Base-by-base conservation (phyloP, 306 rosid genomes). In the Alnus rubra region DNA sequence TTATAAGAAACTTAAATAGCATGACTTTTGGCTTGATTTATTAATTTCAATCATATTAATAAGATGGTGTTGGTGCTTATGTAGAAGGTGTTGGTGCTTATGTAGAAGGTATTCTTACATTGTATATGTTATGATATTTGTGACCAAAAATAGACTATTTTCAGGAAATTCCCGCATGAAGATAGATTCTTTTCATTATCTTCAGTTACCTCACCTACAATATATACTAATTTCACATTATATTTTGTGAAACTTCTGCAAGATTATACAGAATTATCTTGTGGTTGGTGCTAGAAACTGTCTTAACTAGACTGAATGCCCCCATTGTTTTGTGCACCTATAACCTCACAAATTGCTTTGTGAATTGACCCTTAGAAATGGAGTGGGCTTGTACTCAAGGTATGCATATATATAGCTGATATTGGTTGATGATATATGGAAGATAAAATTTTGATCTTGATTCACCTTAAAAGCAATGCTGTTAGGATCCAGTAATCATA, bases 191-290 rank as follows among this genome's bases (percentile, higher is more conserved):
- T 56, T 31, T 56, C 63, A 0, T 19, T 56, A 31, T 56, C 63
- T 56, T 56, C 63, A 56, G 63, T 56, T 56, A 56, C 63, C 28
- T 56, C 63, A 18, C 63, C 63, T 13, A 18, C 63, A 56, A 31
- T 56, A 56, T 56, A 31, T 56, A 56, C 63, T 56, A 56, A 19
- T 56, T 56, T 56, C 63, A 56, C 28, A 56, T 56, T n/a, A 56
- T 56, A 19, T 56, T 56, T 56, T 19, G 30, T 8, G 3, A 37
- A 37, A 37, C 44, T 62, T 62, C 69, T 62, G 39, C 45, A 30
- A 62, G 44, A 62, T 62, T 44, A 62, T 19, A 30, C 44, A 62
- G 69, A 62, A 31, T 62, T 31, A 11, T 62, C n/a, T 13, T 30
- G 42, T 62, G 2, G 19, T 54, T 31, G n/a, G 18, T 62, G 69